These are phyloP conservation scores for Phytopythium cucurbitacearum DNA, from an alignment of 352 stramenopile species.

Conservation along the genomic window DNA sequence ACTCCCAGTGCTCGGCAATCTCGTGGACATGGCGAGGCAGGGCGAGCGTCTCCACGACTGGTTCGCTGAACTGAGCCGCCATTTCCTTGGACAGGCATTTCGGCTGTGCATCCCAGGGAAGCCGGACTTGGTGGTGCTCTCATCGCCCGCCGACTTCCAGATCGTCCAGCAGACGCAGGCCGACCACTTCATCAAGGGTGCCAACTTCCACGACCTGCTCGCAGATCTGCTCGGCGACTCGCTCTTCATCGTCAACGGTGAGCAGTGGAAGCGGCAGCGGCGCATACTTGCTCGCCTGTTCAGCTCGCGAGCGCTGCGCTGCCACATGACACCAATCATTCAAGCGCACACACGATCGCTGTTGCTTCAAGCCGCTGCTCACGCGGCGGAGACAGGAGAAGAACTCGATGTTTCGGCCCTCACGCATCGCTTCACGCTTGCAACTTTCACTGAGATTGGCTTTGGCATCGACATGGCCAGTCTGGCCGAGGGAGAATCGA, in stretches of 20 bases:
- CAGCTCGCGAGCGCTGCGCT: conserved; percentile 6
- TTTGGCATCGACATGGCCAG: conserved; percentile 8
- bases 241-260: conserved; percentile 7
- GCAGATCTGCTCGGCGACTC: conserved; percentile 6
- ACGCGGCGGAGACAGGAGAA: conserved; percentile 5
- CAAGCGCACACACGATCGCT: conserved; percentile 13
- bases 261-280: conserved; percentile 27
- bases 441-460: conserved; percentile 8
- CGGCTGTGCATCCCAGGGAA: conserved; percentile 26
- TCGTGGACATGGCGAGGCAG: conserved; percentile 15
- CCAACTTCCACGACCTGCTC: conserved; percentile 2
- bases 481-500: conserved; percentile 6
- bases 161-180: conserved; percentile 6
- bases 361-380: conserved; percentile 10
- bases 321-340: conserved; percentile 10
- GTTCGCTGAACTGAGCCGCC: conserved; percentile 2
- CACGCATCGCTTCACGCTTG: conserved; percentile 10
- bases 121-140: not conserved
- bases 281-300: conserved; percentile 5
- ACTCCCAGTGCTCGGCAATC: conserved; percentile 12
- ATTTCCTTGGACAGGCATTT: no score
- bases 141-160: conserved; percentile 4
- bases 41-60: conserved; percentile 29
- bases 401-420: conserved; percentile 4
- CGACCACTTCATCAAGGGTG: conserved; percentile 5